Conservation (phyloP, 768 basidiomycete species). For the Lentinus brumalis region DNA sequence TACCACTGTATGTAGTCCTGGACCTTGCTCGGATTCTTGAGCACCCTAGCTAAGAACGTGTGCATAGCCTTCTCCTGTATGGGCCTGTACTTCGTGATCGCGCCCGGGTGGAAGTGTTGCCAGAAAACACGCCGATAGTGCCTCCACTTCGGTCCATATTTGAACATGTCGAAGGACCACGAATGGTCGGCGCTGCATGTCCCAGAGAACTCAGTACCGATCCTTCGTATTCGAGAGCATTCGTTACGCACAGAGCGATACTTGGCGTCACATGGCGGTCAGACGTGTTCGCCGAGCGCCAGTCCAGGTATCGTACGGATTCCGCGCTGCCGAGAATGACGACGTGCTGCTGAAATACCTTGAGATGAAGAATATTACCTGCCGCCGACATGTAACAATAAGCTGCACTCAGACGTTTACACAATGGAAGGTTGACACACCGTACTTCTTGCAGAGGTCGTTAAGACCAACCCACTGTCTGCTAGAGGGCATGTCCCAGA, state of each 20-base stretch:
- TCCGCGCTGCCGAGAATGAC: slow-evolving; percentile 27
- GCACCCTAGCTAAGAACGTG: background rate
- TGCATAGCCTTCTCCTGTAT: background rate
- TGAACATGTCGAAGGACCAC: background rate
- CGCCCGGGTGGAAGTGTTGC: background rate
- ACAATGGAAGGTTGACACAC: background rate
- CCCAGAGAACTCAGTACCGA: background rate
- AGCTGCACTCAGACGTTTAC: background rate
- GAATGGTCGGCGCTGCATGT: background rate
- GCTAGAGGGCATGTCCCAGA: slow-evolving; percentile 25
- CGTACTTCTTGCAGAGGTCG: background rate
- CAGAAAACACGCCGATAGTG: background rate
- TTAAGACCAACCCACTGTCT: background rate
- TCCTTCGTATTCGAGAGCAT: background rate
- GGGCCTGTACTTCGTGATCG: background rate
- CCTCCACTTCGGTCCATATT: background rate
- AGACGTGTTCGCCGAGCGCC: slow-evolving; percentile 47
- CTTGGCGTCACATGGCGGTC: slow-evolving; percentile 40
- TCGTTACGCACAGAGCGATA: background rate
- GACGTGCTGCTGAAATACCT: background rate
- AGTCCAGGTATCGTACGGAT: slow-evolving; percentile 47
- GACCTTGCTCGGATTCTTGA: background rate
- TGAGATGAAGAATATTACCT: background rate
- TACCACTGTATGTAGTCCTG: background rate
- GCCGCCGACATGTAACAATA: background rate